Evolutionary conservation across 805 yeast genomes (phyloP).

Genomic region (Torulaspora quercuum): DNA sequence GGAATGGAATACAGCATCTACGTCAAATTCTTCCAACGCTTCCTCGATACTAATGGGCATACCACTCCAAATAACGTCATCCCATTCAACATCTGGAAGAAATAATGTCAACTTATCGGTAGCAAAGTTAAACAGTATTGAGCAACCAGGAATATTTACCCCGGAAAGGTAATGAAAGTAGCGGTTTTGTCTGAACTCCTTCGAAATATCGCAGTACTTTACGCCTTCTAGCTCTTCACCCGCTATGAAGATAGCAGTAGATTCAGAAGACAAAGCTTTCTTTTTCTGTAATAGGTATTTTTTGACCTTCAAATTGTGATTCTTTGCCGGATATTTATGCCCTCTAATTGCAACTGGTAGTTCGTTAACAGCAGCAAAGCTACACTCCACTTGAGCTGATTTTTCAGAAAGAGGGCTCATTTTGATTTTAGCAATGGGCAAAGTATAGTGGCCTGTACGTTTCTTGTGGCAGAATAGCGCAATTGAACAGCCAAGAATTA

Average conservation of each 20-base stretch:
- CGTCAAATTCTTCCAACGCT: conserved; percentile 66
- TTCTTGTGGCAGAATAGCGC: conserved; percentile 7
- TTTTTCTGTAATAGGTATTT: conserved; percentile 36
- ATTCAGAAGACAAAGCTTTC: conserved; percentile 24
- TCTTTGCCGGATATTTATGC: conserved; percentile 76
- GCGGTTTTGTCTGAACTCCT: conserved; percentile 81
- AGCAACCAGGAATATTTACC: conserved; percentile 72
- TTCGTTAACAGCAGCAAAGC: conserved; percentile 21
- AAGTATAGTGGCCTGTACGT: conserved; percentile 1
- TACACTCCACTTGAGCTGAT: conserved; percentile 1
- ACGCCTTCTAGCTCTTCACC: conserved; percentile 58
- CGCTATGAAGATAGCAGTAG: conserved; percentile 51
- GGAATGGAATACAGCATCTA: conserved; percentile 72
- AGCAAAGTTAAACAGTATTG: conserved; percentile 54
- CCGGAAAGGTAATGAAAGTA: conserved; percentile 88
- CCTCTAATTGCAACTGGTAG: conserved; percentile 24
- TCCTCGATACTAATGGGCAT: conserved; percentile 66
- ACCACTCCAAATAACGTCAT: conserved; percentile 97
- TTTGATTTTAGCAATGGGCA: neutral
- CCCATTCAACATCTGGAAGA: conserved; percentile 78
- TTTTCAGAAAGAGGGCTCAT: neutral
- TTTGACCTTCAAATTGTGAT: conserved; percentile 60
- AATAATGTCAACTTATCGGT: conserved; percentile 63
- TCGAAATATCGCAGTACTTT: conserved; percentile 75
- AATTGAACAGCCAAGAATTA: conserved; percentile 8